Evolutionary conservation across 139 green algal genomes (phyloP).

Genomic region (Micractinium sp.): DNA sequence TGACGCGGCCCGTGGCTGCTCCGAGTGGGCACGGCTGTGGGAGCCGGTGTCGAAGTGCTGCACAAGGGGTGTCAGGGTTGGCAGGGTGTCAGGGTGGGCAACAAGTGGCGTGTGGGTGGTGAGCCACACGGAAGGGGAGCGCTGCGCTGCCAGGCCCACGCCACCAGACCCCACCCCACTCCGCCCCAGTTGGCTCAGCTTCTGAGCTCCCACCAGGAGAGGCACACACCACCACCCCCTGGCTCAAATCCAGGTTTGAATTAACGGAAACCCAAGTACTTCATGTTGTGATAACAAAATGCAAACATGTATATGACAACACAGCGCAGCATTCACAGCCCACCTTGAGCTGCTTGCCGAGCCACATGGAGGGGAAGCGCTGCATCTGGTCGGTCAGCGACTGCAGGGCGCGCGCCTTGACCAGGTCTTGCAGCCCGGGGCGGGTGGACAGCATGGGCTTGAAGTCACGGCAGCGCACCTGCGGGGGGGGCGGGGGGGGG

Average conservation of each 20-base stretch:
- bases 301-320: no score
- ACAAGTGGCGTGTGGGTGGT: background rate
- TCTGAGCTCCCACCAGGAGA: no score
- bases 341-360: background rate
- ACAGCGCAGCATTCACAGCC: no score
- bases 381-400: background rate
- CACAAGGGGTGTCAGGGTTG: background rate
- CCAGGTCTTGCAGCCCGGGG: background rate
- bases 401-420: conserved; percentile 33
- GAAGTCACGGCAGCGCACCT: conserved; percentile 30
- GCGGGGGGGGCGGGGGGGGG: background rate
- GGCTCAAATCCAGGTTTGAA: no score
- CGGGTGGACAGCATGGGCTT: conserved; percentile 20
- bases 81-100: background rate
- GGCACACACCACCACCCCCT: no score
- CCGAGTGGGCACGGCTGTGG: background rate
- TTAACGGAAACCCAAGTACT: no score
- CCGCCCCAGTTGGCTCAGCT: no score
- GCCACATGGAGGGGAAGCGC: background rate
- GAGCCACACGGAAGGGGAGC: background rate
- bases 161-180: no score
- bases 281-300: no score
- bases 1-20: background rate
- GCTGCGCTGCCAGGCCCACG: no score
- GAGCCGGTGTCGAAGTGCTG: background rate